Percentiles rank a stretch among this genome's conserved stretches.
phyloP scores from a whole-genome alignment of 2,329 filamentous ascomycete species.

The Arthrobotrys megalospora region DNA sequence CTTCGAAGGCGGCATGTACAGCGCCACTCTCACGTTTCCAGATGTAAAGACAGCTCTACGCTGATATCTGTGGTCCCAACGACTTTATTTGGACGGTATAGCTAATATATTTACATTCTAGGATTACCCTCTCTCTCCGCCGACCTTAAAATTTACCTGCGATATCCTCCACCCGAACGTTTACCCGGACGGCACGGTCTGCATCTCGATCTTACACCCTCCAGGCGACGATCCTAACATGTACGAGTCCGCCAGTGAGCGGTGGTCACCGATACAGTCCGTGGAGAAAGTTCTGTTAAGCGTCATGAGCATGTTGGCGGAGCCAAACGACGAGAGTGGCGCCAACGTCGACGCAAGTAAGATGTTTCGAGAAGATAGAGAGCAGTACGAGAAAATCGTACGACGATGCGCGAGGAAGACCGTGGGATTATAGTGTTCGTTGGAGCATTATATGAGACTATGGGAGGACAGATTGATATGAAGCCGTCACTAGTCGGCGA shows the following conservation, averaged over 20 bases:
- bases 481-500: neutral
- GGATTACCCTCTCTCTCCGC: constrained; percentile 96
- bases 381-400: constrained; percentile 89
- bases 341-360: constrained; percentile 96
- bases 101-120: constrained; percentile 24
- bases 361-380: constrained; percentile 90
- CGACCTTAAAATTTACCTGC: constrained; percentile 94
- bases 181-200: constrained; percentile 91
- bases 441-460: neutral
- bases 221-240: constrained; percentile 98
- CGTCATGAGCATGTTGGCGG: constrained; percentile 98
- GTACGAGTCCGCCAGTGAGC: constrained; percentile 95
- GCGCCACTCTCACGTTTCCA: constrained; percentile 93
- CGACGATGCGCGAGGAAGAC: constrained; percentile 84
- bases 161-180: constrained; percentile 99
- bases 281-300: constrained; percentile 97
- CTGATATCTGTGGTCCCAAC: neutral
- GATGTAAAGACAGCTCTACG: constrained; percentile 68
- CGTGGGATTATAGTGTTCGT: constrained; percentile 75
- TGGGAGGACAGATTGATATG: too few species aligned
- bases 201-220: constrained; percentile 97
- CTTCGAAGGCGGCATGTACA: constrained; percentile 95
- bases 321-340: constrained; percentile 96
- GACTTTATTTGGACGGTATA: neutral
- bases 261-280: constrained; percentile 96